Evolutionary conservation across 1,139 yeast genomes (phyloP).

Genomic region (Debaryomyces subglobosus): DNA sequence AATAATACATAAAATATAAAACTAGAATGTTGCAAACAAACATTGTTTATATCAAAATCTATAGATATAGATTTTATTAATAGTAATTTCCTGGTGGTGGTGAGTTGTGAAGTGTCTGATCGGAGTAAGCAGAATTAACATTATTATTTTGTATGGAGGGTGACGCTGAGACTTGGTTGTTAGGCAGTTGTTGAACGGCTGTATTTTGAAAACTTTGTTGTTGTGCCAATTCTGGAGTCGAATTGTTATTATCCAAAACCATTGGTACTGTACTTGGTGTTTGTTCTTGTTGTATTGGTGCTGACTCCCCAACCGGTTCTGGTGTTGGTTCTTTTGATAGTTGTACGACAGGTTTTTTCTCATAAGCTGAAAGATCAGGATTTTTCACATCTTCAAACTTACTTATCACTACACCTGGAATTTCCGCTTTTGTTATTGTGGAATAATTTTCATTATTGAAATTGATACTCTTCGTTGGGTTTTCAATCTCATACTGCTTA

Average conservation of each 20-base stretch:
- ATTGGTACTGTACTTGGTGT: neutral
- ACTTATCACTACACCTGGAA: slow-evolving; percentile 17
- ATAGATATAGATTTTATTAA: neutral
- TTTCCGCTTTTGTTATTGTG: slow-evolving; percentile 3
- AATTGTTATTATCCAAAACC: neutral
- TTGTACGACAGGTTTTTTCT: neutral
- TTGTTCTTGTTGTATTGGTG: neutral
- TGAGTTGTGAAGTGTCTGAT: neutral
- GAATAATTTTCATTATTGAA: slow-evolving; percentile 17
- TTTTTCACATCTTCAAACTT: slow-evolving; percentile 30
- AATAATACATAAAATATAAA: neutral
- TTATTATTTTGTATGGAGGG: neutral
- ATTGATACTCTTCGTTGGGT: slow-evolving; percentile 19
- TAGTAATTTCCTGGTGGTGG: neutral
- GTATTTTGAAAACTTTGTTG: neutral
- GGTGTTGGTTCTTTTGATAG: neutral
- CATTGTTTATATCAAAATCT: neutral
- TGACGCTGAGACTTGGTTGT: neutral
- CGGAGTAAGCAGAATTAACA: neutral
- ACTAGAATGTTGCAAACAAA: neutral
- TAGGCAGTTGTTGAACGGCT: neutral
- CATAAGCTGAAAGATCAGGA: slow-evolving; percentile 19
- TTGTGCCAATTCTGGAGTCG: neutral
- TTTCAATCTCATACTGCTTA: slow-evolving; percentile 17
- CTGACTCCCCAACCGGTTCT: neutral